Evolutionary conservation across 2,329 filamentous ascomycete genomes (phyloP).

Genomic region (Fusarium mundagurra): DNA sequence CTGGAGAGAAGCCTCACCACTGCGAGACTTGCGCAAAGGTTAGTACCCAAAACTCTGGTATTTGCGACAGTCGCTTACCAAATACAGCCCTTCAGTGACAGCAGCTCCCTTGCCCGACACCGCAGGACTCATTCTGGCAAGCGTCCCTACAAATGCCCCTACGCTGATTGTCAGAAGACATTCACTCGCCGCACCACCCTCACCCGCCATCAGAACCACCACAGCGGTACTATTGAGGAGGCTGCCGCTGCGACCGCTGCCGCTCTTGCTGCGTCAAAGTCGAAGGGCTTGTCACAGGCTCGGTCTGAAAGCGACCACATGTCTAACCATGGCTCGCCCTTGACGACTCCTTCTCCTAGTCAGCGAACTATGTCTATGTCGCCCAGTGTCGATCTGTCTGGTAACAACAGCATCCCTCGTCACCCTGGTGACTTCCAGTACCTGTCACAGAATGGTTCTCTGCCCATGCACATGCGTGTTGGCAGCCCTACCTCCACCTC

Average conservation of each 20-base stretch:
- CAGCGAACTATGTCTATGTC: constrained; percentile 84
- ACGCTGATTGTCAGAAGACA: constrained; percentile 97
- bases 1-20: constrained; percentile 97
- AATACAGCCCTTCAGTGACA: constrained; percentile 91
- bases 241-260: constrained; percentile 89
- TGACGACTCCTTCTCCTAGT: constrained; percentile 85
- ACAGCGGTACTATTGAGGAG: constrained; percentile 94
- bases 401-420: constrained; percentile 73
- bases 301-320: constrained; percentile 77
- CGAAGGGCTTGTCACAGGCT: constrained; percentile 55
- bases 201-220: constrained; percentile 94
- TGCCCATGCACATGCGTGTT: constrained; percentile 85
- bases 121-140: constrained; percentile 95
- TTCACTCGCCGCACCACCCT: constrained; percentile 96
- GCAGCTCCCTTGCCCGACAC: constrained; percentile 91
- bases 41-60: constrained; percentile 43
- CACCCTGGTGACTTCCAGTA: constrained; percentile 74
- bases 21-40: constrained; percentile 98
- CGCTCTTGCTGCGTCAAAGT: constrained; percentile 71
- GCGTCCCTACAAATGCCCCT: constrained; percentile 96
- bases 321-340: constrained; percentile 76
- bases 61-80: constrained; percentile 13
- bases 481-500: constrained; percentile 76
- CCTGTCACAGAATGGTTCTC: constrained; percentile 75
- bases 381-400: constrained; percentile 77